Base-by-base conservation (phyloP, 495 filamentous ascomycete genomes). In the Penicillium flavigenum region DNA sequence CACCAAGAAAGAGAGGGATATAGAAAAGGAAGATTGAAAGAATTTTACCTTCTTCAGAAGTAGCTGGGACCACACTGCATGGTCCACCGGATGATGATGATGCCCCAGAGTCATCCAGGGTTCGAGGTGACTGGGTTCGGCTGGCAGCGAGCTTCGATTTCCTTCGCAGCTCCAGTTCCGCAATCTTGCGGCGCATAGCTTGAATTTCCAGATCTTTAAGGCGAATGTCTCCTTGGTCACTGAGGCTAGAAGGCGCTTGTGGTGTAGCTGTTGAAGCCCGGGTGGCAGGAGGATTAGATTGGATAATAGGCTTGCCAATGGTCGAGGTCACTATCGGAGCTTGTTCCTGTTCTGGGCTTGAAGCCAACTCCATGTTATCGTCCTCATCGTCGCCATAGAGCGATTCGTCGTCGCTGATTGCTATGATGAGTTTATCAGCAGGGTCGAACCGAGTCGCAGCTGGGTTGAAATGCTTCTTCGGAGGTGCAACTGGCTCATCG, bases 121-220 rank as follows among this genome's bases (percentile, higher is more conserved):
- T 48, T 27, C 57, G 65, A 56, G 74, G 72, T 22, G 72, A 75
- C 34, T 75, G 65, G 36, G 65, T 67, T 47, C 68, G 72, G 47
- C 68, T 77, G 22, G 71, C 69, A 51, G 68, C 76, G 27, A 78
- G 68, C 61, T 80, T 85, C 36, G 75, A 75, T 68, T 84, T 85
- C 58, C 83, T 85, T 56, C 80, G 82, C 32, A 87, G 81, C 68
- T 95, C 89, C 36, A 86, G 79, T 63, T 91, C 86, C 16, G 86
- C 88, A 67, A 96, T 93, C 54, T 80, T 86, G 66, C 81, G 81
- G 60, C 83, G 89, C 77, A 92, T 83, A 39, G 80, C 79, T 66
- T 89, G 82, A 48, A 96, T 93, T 57, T 86, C 82, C 57, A 83
- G 77, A 54, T 89, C 81, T 63, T 87, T 88, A 22, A 66, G 62